Evolutionary conservation across 2,329 filamentous ascomycete species (phyloP), one percentile per base, ranked within the genome.

Genomic region (Knoxdaviesia proteae): DNA sequence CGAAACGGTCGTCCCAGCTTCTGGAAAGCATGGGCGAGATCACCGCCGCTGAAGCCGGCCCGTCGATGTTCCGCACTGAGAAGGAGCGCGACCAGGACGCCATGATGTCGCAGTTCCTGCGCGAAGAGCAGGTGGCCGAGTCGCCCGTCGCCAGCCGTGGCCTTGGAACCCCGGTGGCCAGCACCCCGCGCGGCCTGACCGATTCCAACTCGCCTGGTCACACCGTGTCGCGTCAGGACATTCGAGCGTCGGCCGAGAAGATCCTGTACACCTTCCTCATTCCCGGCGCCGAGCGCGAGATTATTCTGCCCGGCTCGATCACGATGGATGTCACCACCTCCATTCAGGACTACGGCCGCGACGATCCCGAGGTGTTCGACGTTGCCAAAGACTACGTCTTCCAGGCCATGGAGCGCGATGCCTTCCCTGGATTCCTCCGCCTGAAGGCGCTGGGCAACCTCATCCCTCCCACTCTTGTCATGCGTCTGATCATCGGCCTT

Each of bases 311-410:
- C 0, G 80, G 87, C 47, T 77, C 77, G 34, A 94, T 96, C 54
- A 80, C 88, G 0, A 71, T 81, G 43, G 78, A 87, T 30, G 87
- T 96, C 46, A 92, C 86, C 36, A 71, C 77, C 20, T 74, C 84
- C 9, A 92, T 98, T 48, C 90, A 98, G 61, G 80, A 88, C 50
- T 78, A 84, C 49, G 84, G 84, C 39, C 77, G 90, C 51, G 90
- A 96, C 53, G 90, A 98, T 56, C 90, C 90, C 0, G 90, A 98
- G 58, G 81, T 98, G 8, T 98, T 98, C 53, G 90, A 96, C 56
- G 77, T 84, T 20, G 90, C 90, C 43, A 98, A 98, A 65, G 90
- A 98, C 63, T 98, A 96, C 57, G 90, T 96, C 48, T 98, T 96
- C 60, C 92, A 98, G 61, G 92, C 92, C 34, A 98, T 98, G 90